Conservation (phyloP, 108 stramenopile genomes). For the Nannochloropsis granulata region DNA sequence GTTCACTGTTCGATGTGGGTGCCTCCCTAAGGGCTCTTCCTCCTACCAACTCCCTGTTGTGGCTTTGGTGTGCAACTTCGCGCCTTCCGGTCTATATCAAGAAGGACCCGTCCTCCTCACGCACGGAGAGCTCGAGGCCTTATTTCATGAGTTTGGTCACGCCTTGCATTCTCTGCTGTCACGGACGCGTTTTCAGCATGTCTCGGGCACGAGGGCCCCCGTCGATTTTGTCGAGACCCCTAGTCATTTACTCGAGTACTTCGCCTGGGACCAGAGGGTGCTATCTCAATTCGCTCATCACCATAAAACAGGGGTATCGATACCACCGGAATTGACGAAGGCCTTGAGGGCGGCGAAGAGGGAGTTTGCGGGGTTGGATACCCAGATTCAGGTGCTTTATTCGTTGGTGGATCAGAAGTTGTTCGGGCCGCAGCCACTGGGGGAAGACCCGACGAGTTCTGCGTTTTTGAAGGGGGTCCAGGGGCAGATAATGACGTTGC, state of each 20-base stretch:
- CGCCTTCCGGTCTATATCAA: neutral
- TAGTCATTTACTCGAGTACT: conserved; percentile 42
- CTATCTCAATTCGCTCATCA: conserved; percentile 29
- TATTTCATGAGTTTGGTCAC: conserved; percentile 95
- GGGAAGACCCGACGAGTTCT: neutral
- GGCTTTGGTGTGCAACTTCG: conserved; percentile 76
- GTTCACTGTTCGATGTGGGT: conserved; percentile 90
- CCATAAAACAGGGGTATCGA: conserved; percentile 15
- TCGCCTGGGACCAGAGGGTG: conserved; percentile 25
- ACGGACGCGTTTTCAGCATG: conserved; percentile 81
- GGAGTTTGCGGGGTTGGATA: conserved; percentile 28
- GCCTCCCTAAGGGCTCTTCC: conserved; percentile 11
- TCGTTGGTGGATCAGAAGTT: conserved; percentile 35
- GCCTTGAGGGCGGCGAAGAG: conserved; percentile 4
- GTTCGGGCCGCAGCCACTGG: conserved; percentile 26
- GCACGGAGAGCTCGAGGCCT: conserved; percentile 81
- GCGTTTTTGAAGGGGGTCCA: neutral
- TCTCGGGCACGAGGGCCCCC: conserved; percentile 66
- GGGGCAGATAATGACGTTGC: neutral
- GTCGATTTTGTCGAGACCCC: conserved; percentile 44
- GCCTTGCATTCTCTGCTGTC: conserved; percentile 82
- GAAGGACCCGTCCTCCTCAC: conserved; percentile 33
- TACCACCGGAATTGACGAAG: conserved; percentile 15
- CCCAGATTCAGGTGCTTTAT: conserved; percentile 34
- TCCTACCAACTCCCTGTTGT: conserved; percentile 69